Base-by-base conservation (phyloP, 306 rosid species). In the Morella rubra region DNA sequence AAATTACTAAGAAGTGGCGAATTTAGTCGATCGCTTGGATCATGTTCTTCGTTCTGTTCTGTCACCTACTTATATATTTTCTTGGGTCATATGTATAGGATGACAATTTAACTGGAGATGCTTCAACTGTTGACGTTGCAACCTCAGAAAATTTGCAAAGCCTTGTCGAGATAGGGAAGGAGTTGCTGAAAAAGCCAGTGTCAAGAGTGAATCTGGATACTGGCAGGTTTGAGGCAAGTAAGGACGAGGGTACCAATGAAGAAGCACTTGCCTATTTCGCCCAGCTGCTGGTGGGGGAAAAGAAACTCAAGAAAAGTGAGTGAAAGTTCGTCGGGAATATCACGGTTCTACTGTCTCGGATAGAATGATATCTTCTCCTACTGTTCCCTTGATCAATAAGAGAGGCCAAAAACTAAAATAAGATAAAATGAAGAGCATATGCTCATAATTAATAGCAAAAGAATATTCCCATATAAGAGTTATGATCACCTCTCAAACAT, bases 191-290 rank as follows among this genome's bases (percentile, higher is more conserved):
- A 9, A 85, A 79, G 49, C 73, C 77, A 1, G 72, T 79, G 44
- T 71, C 83, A 0, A 71, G 81, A 12, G 80, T 81, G 24, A 76
- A 79, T 27, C 66, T 81, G 59, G 81, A 76, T 0, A 78, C 81
- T 0, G 88, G 88, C 41, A 71, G 7, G 6, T 60, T 71, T 2
- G 85, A 81, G 73, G 14, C 19, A 71, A 53, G 40, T 40, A 44
- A 75, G 40, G 78, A 49, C 47, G 82, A 65, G 61, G 72, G 75
- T 47, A 62, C 46, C 4, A 54, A 79, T 7, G 78, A 79, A 79
- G 78, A 79, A 20, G 81, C 80, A 16, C 80, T 79, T 14, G 19
- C 72, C 9, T 8, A 56, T 4, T 79, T 79, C 10, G 83, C 86
- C 71, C 41, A 42, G 32, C n/a, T 52, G 24, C 80, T 83, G 1